Conservation (phyloP, 139 green algal species). For the Closterium sp. region DNA sequence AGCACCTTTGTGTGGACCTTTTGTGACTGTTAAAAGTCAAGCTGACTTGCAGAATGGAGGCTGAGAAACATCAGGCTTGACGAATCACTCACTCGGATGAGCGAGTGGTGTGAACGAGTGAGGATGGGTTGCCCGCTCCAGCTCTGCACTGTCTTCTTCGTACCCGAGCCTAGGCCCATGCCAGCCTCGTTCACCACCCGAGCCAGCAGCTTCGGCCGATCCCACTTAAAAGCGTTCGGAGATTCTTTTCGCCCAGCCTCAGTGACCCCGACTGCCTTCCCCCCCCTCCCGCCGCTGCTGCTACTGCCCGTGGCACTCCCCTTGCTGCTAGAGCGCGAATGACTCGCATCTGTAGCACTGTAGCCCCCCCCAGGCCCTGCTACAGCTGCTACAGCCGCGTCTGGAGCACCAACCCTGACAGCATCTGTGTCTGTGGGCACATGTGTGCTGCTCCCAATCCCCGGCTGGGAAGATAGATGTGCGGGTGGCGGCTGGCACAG, state of each 20-base stretch:
- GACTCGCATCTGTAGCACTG: not conserved
- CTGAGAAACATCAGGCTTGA: not conserved
- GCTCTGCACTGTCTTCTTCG: not conserved
- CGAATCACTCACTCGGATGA: not conserved
- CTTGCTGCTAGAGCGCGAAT: not conserved
- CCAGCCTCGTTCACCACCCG: not conserved
- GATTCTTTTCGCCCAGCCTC: not conserved
- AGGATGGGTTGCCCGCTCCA: not conserved
- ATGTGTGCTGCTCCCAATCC: not conserved
- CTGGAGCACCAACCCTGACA: no score
- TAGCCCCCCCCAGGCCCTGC: not conserved
- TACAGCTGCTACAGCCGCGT: not conserved
- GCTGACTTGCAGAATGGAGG: not conserved
- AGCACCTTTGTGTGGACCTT: not conserved
- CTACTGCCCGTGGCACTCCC: not conserved
- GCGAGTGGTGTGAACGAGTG: not conserved
- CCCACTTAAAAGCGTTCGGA: not conserved
- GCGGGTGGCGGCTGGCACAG: not conserved
- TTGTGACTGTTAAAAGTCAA: not conserved
- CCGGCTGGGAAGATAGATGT: not conserved
- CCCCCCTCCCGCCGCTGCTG: not conserved
- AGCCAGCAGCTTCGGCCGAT: slow-evolving; percentile 8
- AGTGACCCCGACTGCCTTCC: not conserved
- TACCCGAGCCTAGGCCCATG: not conserved
- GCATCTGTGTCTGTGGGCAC: not conserved